Evolutionary conservation across 208 protist species (phyloP), one percentile per base, ranked within the genome.

Genomic region (Crithidia brevicula): DNA sequence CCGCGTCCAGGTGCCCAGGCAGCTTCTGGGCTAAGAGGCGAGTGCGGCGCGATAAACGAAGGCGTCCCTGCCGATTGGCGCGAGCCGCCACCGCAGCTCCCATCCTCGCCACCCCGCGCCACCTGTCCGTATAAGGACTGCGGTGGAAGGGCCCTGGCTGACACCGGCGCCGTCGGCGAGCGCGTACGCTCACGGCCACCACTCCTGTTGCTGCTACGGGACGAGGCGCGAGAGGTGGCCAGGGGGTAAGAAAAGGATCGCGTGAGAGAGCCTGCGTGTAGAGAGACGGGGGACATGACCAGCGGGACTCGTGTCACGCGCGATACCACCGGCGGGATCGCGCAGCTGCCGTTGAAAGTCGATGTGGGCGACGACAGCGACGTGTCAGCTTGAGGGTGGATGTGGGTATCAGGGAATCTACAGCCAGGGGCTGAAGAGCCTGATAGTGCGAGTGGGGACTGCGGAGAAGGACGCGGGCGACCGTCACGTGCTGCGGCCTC

Each of bases 41-140:
- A 65, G 33, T 54, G 45, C 31, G 59, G 45, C n/a, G 31, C 28
- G 27, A 42, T 40, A 10, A 63, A 50, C 1, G 42, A 52, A 5
- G 43, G 30, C 18, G 59, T 54, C 10, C 46, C 33, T 16, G 20
- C 22, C 8, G 59, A 54, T 15, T 16, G 57, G 3, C 57, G 38
- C 40, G 57, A 63, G 33, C 38, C n/a, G 15, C 5, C 28, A 33
- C 33, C 43, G 52, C 25, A 18, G 13, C 23, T 25, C 1, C 23
- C 28, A n/a, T 28, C 51, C 42, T 42, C 25, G 57, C 27, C 31
- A 9, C 38, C 51, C 1, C 11, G 28, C 3, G 20, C 42, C 25
- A n/a, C 16, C 42, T 22, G 42, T 6, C n/a, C n/a, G n/a, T n/a
- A n/a, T n/a, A n/a, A n/a, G n/a, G n/a, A n/a, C n/a, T n/a, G n/a